Percentiles rank a stretch among this genome's conserved stretches.
phyloP scores from a whole-genome alignment of 129 eudicot species.

The Flaveria robusta region DNA sequence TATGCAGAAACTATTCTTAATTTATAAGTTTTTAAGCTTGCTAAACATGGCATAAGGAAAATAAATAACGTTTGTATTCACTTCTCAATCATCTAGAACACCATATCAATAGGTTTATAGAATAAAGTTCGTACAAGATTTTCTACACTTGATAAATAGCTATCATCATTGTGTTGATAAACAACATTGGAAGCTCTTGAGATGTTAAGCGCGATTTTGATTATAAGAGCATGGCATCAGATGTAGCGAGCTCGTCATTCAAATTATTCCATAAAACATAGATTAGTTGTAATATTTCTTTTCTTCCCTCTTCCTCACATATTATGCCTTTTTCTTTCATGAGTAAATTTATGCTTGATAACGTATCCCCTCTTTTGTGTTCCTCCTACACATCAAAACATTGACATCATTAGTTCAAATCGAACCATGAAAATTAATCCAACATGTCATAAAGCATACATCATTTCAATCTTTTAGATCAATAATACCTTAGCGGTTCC shows the following conservation, averaged over 20 bases:
- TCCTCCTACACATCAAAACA: constrained; percentile 44
- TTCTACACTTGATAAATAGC: constrained; percentile 51
- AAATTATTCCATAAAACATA: constrained; percentile 46
- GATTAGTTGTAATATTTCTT: constrained; percentile 33
- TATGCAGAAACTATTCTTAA: no score
- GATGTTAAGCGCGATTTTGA: constrained; percentile 44
- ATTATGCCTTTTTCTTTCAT: constrained; percentile 42
- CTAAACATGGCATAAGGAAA: no score
- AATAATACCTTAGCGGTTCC: constrained; percentile 57
- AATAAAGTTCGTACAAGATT: constrained; percentile 48
- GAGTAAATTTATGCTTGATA: constrained; percentile 55
- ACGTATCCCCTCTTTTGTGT: constrained; percentile 53
- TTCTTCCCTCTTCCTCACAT: constrained; percentile 49
- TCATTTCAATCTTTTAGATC: not conserved
- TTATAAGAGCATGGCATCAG: constrained; percentile 35
- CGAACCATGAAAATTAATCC: not conserved
- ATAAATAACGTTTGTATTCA: no score
- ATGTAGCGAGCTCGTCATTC: constrained; percentile 38
- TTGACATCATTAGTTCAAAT: not conserved
- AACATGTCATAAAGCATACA: not conserved
- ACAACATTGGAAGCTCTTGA: constrained; percentile 60
- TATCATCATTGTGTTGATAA: constrained; percentile 54
- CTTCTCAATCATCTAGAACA: no score
- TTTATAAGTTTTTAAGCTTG: no score
- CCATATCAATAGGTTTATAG: constrained; percentile 41